Evolutionary conservation across 2,329 filamentous ascomycete species (phyloP).

Genomic region (Boeremia exigua): DNA sequence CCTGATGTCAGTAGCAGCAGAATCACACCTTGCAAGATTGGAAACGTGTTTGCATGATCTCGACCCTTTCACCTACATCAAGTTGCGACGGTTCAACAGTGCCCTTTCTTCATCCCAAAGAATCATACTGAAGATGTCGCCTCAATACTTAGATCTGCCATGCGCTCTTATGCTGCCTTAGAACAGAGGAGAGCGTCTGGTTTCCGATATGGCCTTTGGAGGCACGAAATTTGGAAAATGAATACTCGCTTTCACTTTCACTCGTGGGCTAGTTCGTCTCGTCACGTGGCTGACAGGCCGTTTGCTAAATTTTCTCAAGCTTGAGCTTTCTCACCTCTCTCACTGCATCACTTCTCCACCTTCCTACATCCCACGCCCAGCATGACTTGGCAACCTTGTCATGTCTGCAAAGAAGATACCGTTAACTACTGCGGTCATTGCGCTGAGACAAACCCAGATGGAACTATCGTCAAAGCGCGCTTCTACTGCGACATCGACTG

Average conservation of each 20-base stretch:
- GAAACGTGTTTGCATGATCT: too few relatives aligned
- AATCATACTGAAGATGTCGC: too few relatives aligned
- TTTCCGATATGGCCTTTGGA: too few relatives aligned
- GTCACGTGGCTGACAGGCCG: neutral
- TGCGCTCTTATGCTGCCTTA: too few relatives aligned
- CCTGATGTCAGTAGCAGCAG: too few relatives aligned
- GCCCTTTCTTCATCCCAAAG: too few relatives aligned
- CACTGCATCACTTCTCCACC: neutral
- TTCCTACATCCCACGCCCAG: neutral
- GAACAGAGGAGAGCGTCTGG: too few relatives aligned
- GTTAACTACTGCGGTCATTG: constrained; percentile 13
- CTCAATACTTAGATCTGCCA: too few relatives aligned
- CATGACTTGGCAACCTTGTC: constrained; percentile 15
- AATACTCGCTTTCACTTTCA: neutral
- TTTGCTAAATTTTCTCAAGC: neutral
- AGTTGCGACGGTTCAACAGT: too few relatives aligned
- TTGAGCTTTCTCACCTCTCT: neutral
- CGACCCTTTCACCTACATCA: too few relatives aligned
- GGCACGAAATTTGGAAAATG: too few relatives aligned
- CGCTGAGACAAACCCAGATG: neutral
- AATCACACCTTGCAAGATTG: too few relatives aligned
- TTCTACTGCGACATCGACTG: constrained; percentile 19
- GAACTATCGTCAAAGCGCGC: neutral
- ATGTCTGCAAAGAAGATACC: constrained; percentile 8
- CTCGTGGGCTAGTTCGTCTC: neutral